These are phyloP conservation scores for Didymella exigua DNA, from an alignment of 2,329 filamentous ascomycete genomes.

Conservation along the genomic window DNA sequence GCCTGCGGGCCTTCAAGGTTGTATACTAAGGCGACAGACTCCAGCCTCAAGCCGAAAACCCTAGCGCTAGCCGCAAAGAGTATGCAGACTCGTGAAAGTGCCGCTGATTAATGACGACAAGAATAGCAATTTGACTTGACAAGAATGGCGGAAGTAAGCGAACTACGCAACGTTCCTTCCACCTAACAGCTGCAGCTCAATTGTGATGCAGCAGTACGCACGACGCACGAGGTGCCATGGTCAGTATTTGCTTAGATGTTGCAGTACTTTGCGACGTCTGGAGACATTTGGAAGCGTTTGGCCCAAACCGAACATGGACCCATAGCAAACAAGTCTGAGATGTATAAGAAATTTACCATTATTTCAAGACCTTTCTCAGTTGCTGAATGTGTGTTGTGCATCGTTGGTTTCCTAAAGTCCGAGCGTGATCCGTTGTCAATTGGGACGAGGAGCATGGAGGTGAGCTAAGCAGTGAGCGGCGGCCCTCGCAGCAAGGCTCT, in stretches of 20 bases:
- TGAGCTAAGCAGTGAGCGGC: conserved; percentile 1
- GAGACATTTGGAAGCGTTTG: neutral
- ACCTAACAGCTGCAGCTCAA: neutral
- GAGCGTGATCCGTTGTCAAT: neutral
- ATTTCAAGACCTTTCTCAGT: neutral
- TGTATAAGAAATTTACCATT: neutral
- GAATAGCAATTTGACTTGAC: conserved; percentile 30
- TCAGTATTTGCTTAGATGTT: neutral
- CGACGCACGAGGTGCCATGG: neutral
- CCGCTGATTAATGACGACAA: conserved; percentile 38
- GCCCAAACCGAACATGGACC: neutral
- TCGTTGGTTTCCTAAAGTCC: neutral
- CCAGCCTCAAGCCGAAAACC: conserved; percentile 19
- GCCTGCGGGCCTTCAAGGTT: conserved; percentile 23
- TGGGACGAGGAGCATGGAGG: neutral
- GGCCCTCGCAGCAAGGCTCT: conserved; percentile 1
- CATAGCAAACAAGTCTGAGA: neutral
- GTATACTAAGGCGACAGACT: conserved; percentile 18
- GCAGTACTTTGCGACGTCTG: neutral
- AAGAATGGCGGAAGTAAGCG: conserved; percentile 23
- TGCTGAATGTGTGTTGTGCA: neutral
- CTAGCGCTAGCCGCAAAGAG: conserved; percentile 24
- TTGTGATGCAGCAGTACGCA: neutral
- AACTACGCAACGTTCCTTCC: conserved; percentile 7
- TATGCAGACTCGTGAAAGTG: conserved; percentile 21